phyloP scores from a whole-genome alignment of 164 flowering plant species.

The Brasenia schreberi region DNA sequence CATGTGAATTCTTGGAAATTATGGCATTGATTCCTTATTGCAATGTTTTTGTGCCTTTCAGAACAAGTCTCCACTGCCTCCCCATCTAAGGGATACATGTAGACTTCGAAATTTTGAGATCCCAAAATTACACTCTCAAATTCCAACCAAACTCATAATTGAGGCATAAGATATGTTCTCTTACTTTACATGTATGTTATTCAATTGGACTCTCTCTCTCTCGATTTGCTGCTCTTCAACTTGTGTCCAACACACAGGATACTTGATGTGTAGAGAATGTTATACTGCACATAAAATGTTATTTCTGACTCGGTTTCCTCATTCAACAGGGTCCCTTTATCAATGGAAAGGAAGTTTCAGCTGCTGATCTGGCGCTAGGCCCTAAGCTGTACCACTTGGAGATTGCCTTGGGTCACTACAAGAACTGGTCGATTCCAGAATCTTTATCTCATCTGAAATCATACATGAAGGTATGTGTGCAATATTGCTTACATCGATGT shows the following conservation, averaged over 20 bases:
- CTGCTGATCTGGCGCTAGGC: constrained; percentile 79
- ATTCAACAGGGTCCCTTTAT: constrained; percentile 71
- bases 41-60: too few relatives aligned
- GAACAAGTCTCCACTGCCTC: too few relatives aligned
- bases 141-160: too few relatives aligned
- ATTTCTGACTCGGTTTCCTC: not conserved
- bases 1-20: too few relatives aligned
- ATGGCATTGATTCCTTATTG: too few relatives aligned
- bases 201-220: not conserved
- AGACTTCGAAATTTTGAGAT: too few relatives aligned
- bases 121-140: too few relatives aligned
- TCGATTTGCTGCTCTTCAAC: too few relatives aligned
- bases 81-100: too few relatives aligned
- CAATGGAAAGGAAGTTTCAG: constrained; percentile 67
- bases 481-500: not conserved
- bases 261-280: not conserved
- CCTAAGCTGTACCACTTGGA: constrained; percentile 93
- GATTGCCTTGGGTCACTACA: constrained; percentile 79
- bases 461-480: constrained; percentile 73
- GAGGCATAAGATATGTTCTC: too few relatives aligned
- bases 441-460: constrained; percentile 62
- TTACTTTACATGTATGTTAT: not conserved
- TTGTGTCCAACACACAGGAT: too few relatives aligned
- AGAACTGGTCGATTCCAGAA: constrained; percentile 85
- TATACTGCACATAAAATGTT: not conserved